Evolutionary conservation across 1,284 basidiomycete genomes (phyloP), one percentile per base, ranked within the genome.

Genomic region (Ceratobasidium sp.): DNA sequence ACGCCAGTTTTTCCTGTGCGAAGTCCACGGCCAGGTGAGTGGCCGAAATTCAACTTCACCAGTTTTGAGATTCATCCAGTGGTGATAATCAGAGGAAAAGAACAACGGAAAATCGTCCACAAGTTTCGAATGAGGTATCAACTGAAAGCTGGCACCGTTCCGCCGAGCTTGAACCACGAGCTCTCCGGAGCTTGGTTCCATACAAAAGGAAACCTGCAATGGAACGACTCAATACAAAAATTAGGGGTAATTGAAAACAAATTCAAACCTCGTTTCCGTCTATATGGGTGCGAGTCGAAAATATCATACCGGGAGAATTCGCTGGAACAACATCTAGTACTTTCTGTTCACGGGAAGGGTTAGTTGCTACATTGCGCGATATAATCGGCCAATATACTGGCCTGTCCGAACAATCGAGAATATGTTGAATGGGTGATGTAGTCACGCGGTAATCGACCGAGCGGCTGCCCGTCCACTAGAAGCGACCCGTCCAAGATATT

Each of bases 401-500:
- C 86, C 42, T 82, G 46, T 7, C 81, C 82, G 40, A 87, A 85
- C 28, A 89, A 78, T 0, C 84, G 81, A 1, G 42, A 28, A 60
- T 86, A 89, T 0, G 83, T 81, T 0, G 83, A 56, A 80, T 88
- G 85, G 0, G 42, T 49, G 0, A 84, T 53, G 51, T 89, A 86
- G 0, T 81, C 77, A 0, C 51, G 68, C 0, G 88, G 87, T 13
- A 90, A 83, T 28, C 85, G 84, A 6, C 86, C 85, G 3, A 88
- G 70, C 0, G 85, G 83, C 66, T 84, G 84, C 0, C 87, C 89
- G 61, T 87, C 81, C 7, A 90, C 84, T 6, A 89, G 82, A 4
- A 90, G 82, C 9, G 80, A 78, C 9, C 89, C 89, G 49, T 85
- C 81, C 5, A 89, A 78, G 0, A 89, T 51, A 73, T 90, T 85